Base-by-base conservation (phyloP, 2,329 filamentous ascomycete species). In the Pseudogymnoascus sp. region DNA sequence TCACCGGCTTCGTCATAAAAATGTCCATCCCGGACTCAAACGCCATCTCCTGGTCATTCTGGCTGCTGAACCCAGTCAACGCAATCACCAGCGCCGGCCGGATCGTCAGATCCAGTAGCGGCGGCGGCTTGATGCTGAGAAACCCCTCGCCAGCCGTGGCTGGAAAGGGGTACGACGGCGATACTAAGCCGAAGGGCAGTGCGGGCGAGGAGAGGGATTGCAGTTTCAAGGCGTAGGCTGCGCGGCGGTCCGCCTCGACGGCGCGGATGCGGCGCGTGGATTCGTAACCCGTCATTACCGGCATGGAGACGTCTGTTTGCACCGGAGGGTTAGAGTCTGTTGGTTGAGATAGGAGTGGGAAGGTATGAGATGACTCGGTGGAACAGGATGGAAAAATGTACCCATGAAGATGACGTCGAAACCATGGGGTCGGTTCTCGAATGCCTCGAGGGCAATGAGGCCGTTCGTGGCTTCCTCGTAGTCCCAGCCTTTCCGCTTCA, bases 221-320 rank as follows among this genome's bases (percentile, higher is more conserved):
- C 59, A 63, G 59, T 57, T 63, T 35, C 23, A 59, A 58, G n/a
- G 59, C 62, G 67, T 65, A 52, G 62, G 65, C 35, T 57, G 63
- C 59, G 65, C 60, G 39, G 58, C 38, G 58, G 34, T 28, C 56
- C 35, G 23, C 82, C 65, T 82, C 79, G 13, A 77, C 71, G 3
- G 72, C 72, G 8, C 80, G 74, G 28, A 82, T 81, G 37, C 69
- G 71, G 5, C 72, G 71, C 10, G 78, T 80, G 0, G 76, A 71
- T 59, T 77, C 74, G 12, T 78, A 68, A 0, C 77, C 77, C 60
- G 80, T 74, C 70, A 82, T 78, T 5, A 81, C 70, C 0, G 80
- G 80, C 80, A 82, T 82, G 58, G 76, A 76, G 4, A 82, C 73
- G 64, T 82, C 80, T 72, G 65, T 66, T 9, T n/a, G n/a, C n/a